Percentiles rank a stretch among this genome's conserved stretches.
phyloP scores from a whole-genome alignment of 345 rosid genomes.

The Gossypium rotundifolium region DNA sequence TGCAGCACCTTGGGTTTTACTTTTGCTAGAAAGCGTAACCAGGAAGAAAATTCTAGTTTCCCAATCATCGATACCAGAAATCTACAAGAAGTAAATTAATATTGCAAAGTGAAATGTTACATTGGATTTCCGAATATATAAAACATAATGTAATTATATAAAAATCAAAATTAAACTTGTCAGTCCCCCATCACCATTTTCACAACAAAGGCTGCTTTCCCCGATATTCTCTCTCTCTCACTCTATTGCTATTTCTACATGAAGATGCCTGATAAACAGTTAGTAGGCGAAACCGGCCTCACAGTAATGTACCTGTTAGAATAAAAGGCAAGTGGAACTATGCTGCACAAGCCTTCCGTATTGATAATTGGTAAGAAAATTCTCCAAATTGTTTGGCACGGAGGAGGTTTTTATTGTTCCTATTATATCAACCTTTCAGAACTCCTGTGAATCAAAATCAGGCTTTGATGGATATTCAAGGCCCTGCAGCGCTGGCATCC shows the following conservation, averaged over 20 bases:
- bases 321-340: neutral
- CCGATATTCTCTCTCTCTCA: neutral
- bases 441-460: conserved; percentile 63
- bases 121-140: conserved; percentile 6
- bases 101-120: conserved; percentile 7
- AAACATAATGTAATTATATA: conserved; percentile 8
- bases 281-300: conserved; percentile 17
- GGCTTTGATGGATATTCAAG: conserved; percentile 88
- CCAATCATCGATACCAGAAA: conserved; percentile 18
- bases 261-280: conserved; percentile 14
- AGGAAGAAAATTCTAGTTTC: neutral
- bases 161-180: neutral
- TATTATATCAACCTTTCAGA: conserved; percentile 27
- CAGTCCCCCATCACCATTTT: conserved; percentile 6
- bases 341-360: conserved; percentile 1
- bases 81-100: conserved; percentile 3
- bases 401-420: conserved; percentile 9
- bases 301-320: conserved; percentile 13
- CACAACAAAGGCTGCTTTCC: conserved; percentile 1
- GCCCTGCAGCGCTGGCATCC: conserved; percentile 92
- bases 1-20: no score
- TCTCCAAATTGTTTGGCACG: conserved; percentile 5
- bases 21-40: no score
- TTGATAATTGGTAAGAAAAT: conserved; percentile 26
- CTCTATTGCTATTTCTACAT: conserved; percentile 12